Percentiles rank a stretch among this genome's conserved stretches.
phyloP scores from a whole-genome alignment of 2,329 filamentous ascomycete species.

The Microdochium paspali region DNA sequence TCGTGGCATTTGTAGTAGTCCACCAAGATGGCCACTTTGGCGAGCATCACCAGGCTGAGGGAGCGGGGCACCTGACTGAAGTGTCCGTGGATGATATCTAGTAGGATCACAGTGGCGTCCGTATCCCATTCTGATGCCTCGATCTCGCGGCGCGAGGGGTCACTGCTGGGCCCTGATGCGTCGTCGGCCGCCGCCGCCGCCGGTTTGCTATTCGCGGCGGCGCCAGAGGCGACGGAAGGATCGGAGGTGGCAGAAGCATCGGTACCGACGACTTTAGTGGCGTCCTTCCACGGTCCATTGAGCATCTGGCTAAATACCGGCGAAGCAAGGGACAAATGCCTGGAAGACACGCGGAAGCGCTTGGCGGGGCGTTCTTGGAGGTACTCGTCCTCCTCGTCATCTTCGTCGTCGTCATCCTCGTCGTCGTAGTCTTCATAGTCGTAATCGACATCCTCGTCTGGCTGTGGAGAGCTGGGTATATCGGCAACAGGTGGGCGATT shows the following conservation, averaged over 20 bases:
- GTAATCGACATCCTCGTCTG: background rate
- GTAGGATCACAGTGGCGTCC: background rate
- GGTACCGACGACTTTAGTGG: background rate
- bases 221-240: too few species aligned
- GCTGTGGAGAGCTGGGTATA: too few species aligned
- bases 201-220: too few species aligned
- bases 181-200: too few species aligned
- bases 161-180: too few species aligned
- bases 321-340: background rate
- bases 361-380: background rate
- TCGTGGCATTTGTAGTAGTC: slow-evolving; percentile 1
- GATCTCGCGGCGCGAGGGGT: background rate
- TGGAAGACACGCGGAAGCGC: background rate
- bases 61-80: background rate
- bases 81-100: background rate
- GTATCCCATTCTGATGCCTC: background rate
- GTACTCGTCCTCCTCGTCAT: background rate
- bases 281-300: background rate
- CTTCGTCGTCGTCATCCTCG: background rate
- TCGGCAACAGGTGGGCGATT: too few species aligned
- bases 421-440: background rate
- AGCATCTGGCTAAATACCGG: background rate
- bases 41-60: background rate
- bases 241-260: background rate
- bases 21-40: background rate